A percentile compares a stretch with the other conserved stretches of the same genome.
Evolutionary conservation across 2,329 filamentous ascomycete genomes (phyloP).

Genomic region (Penicillium verrucosum): DNA sequence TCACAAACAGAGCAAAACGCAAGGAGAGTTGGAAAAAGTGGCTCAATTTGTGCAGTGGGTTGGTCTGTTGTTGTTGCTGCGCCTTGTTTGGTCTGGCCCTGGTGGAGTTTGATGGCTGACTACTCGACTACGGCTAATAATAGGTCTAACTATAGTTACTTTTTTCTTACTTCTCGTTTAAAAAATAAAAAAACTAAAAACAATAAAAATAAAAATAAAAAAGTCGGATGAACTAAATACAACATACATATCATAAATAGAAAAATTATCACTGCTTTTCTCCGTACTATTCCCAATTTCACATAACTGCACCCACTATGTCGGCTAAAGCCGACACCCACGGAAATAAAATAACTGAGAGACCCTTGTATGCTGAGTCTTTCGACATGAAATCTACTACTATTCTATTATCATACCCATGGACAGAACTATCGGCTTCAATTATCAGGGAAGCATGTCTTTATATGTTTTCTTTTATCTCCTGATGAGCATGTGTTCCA

Average conservation of each 20-base stretch:
- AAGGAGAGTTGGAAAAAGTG: constrained; percentile 3
- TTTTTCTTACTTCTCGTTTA: neutral
- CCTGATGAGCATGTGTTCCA: no score
- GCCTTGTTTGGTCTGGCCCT: constrained; percentile 25
- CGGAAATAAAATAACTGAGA: neutral
- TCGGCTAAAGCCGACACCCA: neutral
- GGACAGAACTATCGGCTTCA: neutral
- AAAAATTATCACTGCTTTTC: neutral
- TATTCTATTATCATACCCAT: neutral
- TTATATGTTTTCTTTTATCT: no score
- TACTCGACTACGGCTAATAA: constrained; percentile 12
- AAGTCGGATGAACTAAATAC: no score
- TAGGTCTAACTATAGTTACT: neutral
- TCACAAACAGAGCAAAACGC: constrained; percentile 7
- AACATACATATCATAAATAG: neutral
- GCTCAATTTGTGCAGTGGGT: constrained; percentile 3
- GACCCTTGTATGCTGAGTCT: neutral
- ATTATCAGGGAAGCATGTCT: neutral
- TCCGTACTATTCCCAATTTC: neutral
- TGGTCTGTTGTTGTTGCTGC: constrained; percentile 17
- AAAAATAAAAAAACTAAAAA: neutral
- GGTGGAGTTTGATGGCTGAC: constrained; percentile 18
- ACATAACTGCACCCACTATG: neutral
- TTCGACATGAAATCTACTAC: no score
- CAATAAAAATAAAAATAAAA: no score